These are phyloP conservation scores for Graphilbum ipis-grandicollis DNA, from an alignment of 2,329 filamentous ascomycete genomes.

Conservation along the genomic window DNA sequence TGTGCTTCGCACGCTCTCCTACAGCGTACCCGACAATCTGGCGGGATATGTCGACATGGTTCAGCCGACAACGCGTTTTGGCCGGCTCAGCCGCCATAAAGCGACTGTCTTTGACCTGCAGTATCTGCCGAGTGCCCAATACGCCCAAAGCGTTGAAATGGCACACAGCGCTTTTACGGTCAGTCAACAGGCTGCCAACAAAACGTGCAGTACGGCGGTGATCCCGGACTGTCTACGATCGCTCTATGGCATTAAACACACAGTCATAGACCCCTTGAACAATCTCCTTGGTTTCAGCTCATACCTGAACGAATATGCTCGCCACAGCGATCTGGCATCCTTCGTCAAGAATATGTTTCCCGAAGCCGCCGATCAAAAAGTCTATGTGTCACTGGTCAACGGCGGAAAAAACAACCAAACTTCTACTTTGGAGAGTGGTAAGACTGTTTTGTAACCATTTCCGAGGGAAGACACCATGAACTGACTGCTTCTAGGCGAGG, in stretches of 20 bases:
- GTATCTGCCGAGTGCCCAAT: conserved; percentile 9
- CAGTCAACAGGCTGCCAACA: conserved; percentile 9
- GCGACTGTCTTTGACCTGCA: conserved; percentile 21
- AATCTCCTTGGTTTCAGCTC: conserved; percentile 21
- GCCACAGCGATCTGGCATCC: conserved; percentile 27
- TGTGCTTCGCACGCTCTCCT: conserved; percentile 34
- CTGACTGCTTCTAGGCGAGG: too few relatives aligned
- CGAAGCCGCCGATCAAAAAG: conserved; percentile 30
- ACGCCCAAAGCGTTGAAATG: conserved; percentile 1
- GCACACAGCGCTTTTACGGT: too few relatives aligned
- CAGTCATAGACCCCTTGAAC: conserved; percentile 7
- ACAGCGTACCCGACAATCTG: conserved; percentile 42
- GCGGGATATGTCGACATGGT: conserved; percentile 40
- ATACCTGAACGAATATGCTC: conserved; percentile 30
- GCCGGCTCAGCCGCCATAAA: conserved; percentile 25
- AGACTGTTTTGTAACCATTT: too few relatives aligned
- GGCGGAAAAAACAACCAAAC: conserved; percentile 32
- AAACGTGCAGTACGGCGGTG: conserved; percentile 27
- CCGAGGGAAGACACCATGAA: too few relatives aligned
- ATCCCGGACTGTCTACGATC: conserved; percentile 29
- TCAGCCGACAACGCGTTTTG: conserved; percentile 48
- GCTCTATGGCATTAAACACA: conserved; percentile 29
- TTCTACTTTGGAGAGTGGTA: conserved; percentile 18
- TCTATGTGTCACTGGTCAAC: conserved; percentile 38
- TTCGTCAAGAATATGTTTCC: conserved; percentile 36